A percentile compares a stretch with the other conserved stretches of the same genome.
Evolutionary conservation across 108 stramenopile genomes (phyloP).

Genomic region (Discostella stelligeroides): DNA sequence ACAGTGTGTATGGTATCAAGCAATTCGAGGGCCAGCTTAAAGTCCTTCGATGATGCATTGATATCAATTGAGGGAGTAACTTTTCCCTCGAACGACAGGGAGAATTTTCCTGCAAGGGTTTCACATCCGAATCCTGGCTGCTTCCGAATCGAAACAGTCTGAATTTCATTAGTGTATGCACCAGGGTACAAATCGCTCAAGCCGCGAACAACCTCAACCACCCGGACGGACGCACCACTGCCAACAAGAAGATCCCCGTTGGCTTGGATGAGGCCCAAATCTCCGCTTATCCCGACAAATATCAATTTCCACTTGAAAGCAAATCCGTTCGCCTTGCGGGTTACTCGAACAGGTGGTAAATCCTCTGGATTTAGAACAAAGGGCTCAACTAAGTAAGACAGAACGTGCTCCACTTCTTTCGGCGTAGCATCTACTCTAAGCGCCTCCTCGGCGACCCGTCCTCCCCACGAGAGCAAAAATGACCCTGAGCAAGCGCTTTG

Average conservation of each 20-base stretch:
- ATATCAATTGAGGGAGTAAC: constrained; percentile 56
- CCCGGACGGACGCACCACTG: constrained; percentile 57
- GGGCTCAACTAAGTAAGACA: constrained; percentile 29
- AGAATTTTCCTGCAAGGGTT: constrained; percentile 62
- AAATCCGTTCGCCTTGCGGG: constrained; percentile 55
- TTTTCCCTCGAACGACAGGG: constrained; percentile 74
- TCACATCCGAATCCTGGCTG: constrained; percentile 40
- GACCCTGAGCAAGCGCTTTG: constrained; percentile 58
- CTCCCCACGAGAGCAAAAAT: constrained; percentile 80
- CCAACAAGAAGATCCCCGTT: constrained; percentile 66
- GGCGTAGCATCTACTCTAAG: constrained; percentile 37
- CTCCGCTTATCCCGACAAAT: constrained; percentile 66
- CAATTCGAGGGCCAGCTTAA: constrained; percentile 68
- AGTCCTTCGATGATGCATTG: constrained; percentile 56
- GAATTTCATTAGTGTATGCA: constrained; percentile 81
- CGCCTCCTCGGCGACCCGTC: constrained; percentile 34
- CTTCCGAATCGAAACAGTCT: constrained; percentile 58
- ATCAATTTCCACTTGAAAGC: constrained; percentile 80
- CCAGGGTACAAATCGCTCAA: constrained; percentile 78
- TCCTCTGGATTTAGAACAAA: constrained; percentile 23
- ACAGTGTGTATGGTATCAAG: constrained; percentile 78
- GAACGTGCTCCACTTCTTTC: constrained; percentile 16
- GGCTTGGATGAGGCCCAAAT: constrained; percentile 71
- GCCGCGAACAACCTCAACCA: constrained; percentile 60
- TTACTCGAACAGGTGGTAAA: constrained; percentile 36